A percentile compares a stretch with the other conserved stretches of the same genome.
Evolutionary conservation across 257 asterid species (phyloP).

Genomic region (Penstemon davidsonii): DNA sequence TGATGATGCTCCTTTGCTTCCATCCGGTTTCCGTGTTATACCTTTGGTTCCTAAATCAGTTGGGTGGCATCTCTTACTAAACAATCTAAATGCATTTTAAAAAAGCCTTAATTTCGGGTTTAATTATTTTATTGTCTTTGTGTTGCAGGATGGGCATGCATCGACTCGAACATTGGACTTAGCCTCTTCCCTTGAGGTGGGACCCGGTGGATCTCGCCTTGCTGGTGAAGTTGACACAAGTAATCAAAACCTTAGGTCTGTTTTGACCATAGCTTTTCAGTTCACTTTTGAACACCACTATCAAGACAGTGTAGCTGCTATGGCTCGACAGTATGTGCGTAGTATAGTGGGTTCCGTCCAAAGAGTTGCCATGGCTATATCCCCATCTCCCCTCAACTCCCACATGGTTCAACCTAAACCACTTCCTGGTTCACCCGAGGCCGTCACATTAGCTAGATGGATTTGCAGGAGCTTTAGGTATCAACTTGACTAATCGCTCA

Average conservation of each 20-base stretch:
- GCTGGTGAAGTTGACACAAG: constrained; percentile 55
- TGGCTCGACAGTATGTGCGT: constrained; percentile 93
- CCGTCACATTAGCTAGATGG: constrained; percentile 72
- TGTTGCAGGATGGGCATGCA: constrained; percentile 62
- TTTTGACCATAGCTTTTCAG: constrained; percentile 92
- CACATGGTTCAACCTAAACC: constrained; percentile 53
- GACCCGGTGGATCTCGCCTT: constrained; percentile 54
- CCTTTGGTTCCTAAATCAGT: constrained; percentile 90
- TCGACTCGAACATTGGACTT: constrained; percentile 77
- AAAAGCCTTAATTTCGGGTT: background rate
- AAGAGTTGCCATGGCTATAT: constrained; percentile 84
- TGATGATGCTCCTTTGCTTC: constrained; percentile 85
- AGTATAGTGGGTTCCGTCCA: constrained; percentile 84
- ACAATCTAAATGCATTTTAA: background rate
- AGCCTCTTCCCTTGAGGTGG: constrained; percentile 84
- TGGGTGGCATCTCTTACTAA: constrained; percentile 32
- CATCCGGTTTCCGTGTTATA: constrained; percentile 94
- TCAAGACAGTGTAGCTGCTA: constrained; percentile 79
- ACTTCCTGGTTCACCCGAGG: constrained; percentile 78
- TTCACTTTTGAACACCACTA: constrained; percentile 82
- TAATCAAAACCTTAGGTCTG: constrained; percentile 66
- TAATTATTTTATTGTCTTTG: background rate
- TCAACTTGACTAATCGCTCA: background rate
- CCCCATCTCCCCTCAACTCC: constrained; percentile 70
- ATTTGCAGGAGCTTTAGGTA: constrained; percentile 85